phyloP scores from a whole-genome alignment of 2,329 filamentous ascomycete species.

The Acrocalymma vagum region DNA sequence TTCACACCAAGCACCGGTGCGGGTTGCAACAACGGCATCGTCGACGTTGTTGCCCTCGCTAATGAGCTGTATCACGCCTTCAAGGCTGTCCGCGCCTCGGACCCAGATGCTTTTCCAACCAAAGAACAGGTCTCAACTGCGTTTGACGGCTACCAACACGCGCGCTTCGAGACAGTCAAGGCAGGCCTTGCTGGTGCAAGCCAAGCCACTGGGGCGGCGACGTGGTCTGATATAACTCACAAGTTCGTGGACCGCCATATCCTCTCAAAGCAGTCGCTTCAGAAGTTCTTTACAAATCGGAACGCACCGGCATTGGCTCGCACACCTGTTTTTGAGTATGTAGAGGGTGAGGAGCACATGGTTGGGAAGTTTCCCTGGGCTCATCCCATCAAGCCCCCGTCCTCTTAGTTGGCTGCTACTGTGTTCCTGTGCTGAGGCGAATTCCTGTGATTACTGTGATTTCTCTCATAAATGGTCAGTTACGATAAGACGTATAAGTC shows the following conservation, averaged over 20 bases:
- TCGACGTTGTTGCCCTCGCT: constrained; percentile 2
- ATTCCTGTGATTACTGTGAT: too few relatives aligned
- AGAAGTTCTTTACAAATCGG: background rate
- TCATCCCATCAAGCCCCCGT: too few relatives aligned
- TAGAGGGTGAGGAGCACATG: background rate
- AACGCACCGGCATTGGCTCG: background rate
- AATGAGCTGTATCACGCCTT: constrained; percentile 1
- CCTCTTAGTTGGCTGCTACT: too few relatives aligned
- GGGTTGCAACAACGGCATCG: constrained; percentile 16
- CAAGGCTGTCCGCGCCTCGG: background rate
- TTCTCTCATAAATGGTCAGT: too few relatives aligned
- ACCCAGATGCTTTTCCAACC: too few relatives aligned
- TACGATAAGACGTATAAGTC: too few relatives aligned
- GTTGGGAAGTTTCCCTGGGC: constrained; percentile 1
- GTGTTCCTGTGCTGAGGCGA: too few relatives aligned
- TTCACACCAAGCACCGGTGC: constrained; percentile 20
- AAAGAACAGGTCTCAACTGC: background rate
- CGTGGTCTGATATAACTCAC: background rate
- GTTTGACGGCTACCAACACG: constrained; percentile 1
- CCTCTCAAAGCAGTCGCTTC: background rate
- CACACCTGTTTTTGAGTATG: constrained; percentile 3
- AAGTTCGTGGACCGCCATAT: constrained; percentile 1
- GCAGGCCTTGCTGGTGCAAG: background rate
- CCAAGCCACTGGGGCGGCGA: background rate
- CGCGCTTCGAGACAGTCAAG: background rate